Base-by-base conservation (phyloP, 2,329 filamentous ascomycete genomes). In the Fusarium sp. region DNA sequence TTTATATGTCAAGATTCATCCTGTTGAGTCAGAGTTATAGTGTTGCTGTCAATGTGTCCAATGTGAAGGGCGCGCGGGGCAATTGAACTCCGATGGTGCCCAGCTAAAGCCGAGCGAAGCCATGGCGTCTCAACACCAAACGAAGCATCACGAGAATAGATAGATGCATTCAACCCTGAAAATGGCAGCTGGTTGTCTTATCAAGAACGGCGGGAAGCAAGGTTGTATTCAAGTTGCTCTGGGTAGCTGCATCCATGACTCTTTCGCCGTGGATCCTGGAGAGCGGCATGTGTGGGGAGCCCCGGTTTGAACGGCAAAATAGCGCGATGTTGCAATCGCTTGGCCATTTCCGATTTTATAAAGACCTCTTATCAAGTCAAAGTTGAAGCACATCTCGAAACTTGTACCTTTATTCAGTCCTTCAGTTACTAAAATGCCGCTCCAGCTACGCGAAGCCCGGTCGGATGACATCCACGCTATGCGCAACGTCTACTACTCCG, bases 401-500 rank as follows among this genome's bases (percentile, higher is more conserved):
- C 8, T 22, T 6, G 7, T 11, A 6, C 25, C 33, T 27, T 14
- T 35, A 6, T 38, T 25, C 10, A 22, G 52, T 9, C 14, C n/a
- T 8, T 14, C 31, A 2, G 8, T 29, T 31, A 25, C 18, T 20
- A 65, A 11, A 11, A 81, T 81, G 80, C 25, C 73, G 25, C 56
- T 80, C 50, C 68, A 68, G 14, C 60, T 88, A 57, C 83, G 86
- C 45, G 79, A 80, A 38, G 87, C 84, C 50, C 82, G 77, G 1
- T 71, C 79, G 16, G 78, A 77, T 14, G 88, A 90, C 77, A 79
- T 84, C 3, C 74, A 82, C 13, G 78, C 69, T 20, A 79, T 89
- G 29, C 82, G 79, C 56, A 79, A 83, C 13, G 81, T 87, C 71
- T 88, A 88, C 77, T 79, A 86, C 69, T 80, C 82, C 13, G 85